Evolutionary conservation across 352 stramenopile genomes (phyloP).

Genomic region (Pythium grandisporangium): DNA sequence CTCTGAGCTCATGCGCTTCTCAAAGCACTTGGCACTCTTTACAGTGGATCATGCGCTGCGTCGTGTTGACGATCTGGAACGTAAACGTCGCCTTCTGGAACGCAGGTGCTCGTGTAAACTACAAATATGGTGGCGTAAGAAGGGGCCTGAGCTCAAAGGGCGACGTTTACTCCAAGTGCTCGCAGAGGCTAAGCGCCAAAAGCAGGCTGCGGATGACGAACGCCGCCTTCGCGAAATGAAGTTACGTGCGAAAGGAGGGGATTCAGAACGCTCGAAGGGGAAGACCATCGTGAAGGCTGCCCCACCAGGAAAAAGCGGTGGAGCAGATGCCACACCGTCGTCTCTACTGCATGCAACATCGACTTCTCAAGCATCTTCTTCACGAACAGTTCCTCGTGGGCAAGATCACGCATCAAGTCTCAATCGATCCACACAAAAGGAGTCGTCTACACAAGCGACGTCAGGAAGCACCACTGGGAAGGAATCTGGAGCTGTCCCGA

Average conservation of each 20-base stretch:
- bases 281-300: conserved; percentile 3
- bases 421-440: too few relatives aligned
- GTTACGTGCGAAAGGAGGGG: background rate
- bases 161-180: conserved; percentile 29
- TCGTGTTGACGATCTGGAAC: conserved; percentile 38
- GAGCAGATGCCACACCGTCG: conserved; percentile 2
- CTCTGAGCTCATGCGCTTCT: conserved; percentile 47
- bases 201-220: conserved; percentile 24
- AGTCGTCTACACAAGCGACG: too few relatives aligned
- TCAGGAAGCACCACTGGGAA: too few relatives aligned
- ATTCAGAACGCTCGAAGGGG: conserved; percentile 3
- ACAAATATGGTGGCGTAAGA: conserved; percentile 47
- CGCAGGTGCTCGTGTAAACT: conserved; percentile 47
- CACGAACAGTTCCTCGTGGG: conserved; percentile 1
- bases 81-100: conserved; percentile 36
- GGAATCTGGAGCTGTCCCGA: background rate
- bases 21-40: conserved; percentile 59
- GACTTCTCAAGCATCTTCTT: conserved; percentile 8
- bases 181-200: conserved; percentile 36
- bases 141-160: conserved; percentile 24
- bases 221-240: conserved; percentile 12
- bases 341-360: background rate
- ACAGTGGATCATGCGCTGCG: conserved; percentile 56
- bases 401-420: conserved; percentile 1
- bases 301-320: conserved; percentile 10